Conservation (phyloP, 495 filamentous ascomycete genomes). For the Annulohypoxylon maeteangense region DNA sequence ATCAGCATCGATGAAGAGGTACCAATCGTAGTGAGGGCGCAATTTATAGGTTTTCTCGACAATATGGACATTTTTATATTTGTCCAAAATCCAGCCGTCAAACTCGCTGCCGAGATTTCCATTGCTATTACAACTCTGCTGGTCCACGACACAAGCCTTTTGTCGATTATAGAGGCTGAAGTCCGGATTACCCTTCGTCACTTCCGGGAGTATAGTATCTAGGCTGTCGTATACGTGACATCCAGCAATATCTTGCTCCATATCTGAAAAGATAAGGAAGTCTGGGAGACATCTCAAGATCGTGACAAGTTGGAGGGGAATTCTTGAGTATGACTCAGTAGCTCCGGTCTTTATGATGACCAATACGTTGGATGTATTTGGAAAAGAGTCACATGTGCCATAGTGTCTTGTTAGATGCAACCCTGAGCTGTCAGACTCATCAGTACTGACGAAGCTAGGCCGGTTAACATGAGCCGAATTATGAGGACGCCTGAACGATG, state of each 20-base stretch:
- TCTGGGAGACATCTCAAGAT: constrained; percentile 62
- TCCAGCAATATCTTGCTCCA: constrained; percentile 61
- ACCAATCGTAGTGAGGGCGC: constrained; percentile 68
- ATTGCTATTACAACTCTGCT: constrained; percentile 49
- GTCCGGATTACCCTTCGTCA: constrained; percentile 55
- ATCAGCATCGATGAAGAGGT: constrained; percentile 76
- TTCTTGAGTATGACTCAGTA: constrained; percentile 60
- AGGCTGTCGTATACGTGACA: constrained; percentile 64
- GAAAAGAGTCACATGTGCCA: constrained; percentile 50
- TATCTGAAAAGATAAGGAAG: constrained; percentile 68
- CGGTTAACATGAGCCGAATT: constrained; percentile 31
- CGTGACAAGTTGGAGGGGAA: constrained; percentile 67
- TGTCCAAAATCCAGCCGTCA: constrained; percentile 62
- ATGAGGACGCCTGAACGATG: constrained; percentile 34
- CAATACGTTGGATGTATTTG: constrained; percentile 53
- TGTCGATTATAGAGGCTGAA: constrained; percentile 66
- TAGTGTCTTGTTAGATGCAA: background rate
- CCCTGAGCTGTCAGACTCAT: background rate
- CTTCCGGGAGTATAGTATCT: constrained; percentile 53
- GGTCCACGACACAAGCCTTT: constrained; percentile 53
- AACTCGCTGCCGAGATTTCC: constrained; percentile 46
- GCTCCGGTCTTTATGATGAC: constrained; percentile 69
- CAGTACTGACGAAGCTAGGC: constrained; percentile 4
- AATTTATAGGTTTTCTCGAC: constrained; percentile 55
- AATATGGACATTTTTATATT: constrained; percentile 61